Percentiles rank a stretch among this genome's conserved stretches.
These are phyloP conservation scores for Diutina ranongensis DNA, from an alignment of 1,139 yeast species.

Conservation along the genomic window DNA sequence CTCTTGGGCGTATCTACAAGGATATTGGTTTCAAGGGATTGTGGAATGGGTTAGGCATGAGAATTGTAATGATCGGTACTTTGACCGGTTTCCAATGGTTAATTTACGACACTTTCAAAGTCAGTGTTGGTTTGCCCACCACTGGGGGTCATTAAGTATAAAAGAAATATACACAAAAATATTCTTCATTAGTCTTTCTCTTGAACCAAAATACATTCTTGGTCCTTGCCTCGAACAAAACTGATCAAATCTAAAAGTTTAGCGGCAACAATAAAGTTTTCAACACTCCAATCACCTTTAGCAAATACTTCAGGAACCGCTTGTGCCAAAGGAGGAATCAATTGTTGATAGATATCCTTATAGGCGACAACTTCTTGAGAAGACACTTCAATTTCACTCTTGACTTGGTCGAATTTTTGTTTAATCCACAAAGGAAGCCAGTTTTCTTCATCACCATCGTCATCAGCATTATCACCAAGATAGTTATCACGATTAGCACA, in stretches of 20 bases:
- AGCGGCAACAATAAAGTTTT: conserved; percentile 47
- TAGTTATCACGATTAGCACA: conserved; percentile 37
- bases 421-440: conserved; percentile 44
- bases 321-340: conserved; percentile 40
- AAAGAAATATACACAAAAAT: neutral
- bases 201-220: conserved; percentile 47
- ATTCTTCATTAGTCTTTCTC: neutral
- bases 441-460: conserved; percentile 17
- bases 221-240: conserved; percentile 47
- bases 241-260: conserved; percentile 46
- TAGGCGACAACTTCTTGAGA: conserved; percentile 44
- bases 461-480: conserved; percentile 8
- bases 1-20: conserved; percentile 60
- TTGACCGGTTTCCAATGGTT: conserved; percentile 96
- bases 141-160: conserved; percentile 53
- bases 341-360: conserved; percentile 39
- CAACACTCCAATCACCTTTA: conserved; percentile 53
- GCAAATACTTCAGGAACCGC: conserved; percentile 53
- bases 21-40: conserved; percentile 81
- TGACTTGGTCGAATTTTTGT: conserved; percentile 29
- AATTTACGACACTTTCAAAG: conserved; percentile 89
- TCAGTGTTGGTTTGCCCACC: conserved; percentile 82
- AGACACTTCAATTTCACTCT: conserved; percentile 24
- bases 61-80: conserved; percentile 95
- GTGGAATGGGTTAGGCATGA: conserved; percentile 90